Percentiles rank a stretch among this genome's conserved stretches.
phyloP scores from a whole-genome alignment of 2,329 filamentous ascomycete species.

The Sphaerostilbella broomeana region DNA sequence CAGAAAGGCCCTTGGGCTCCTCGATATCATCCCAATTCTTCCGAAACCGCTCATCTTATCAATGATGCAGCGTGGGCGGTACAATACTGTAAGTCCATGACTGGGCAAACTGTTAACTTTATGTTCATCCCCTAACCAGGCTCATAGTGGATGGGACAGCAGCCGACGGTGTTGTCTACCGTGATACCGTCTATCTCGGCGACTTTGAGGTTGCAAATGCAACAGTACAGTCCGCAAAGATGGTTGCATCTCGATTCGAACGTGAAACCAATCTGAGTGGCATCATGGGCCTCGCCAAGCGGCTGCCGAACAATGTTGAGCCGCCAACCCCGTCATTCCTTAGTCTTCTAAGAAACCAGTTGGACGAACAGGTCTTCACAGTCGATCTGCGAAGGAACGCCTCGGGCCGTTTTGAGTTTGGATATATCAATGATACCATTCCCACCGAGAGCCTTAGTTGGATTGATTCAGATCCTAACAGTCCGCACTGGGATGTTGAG shows the following conservation, averaged over 20 bases:
- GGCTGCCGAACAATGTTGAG: slow-evolving; percentile 36
- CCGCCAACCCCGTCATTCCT: slow-evolving; percentile 40
- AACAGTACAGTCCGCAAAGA: slow-evolving; percentile 43
- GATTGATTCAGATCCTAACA: slow-evolving; percentile 27
- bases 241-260: slow-evolving; percentile 38
- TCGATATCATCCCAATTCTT: slow-evolving; percentile 39
- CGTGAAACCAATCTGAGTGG: slow-evolving; percentile 38
- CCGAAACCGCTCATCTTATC: slow-evolving; percentile 36
- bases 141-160: slow-evolving; percentile 37
- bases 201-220: slow-evolving; percentile 37
- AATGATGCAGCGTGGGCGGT: slow-evolving; percentile 42
- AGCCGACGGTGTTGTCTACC: slow-evolving; percentile 43
- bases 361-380: slow-evolving; percentile 40
- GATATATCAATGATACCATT: slow-evolving; percentile 36
- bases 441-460: slow-evolving; percentile 39
- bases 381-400: slow-evolving; percentile 43
- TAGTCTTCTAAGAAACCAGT: slow-evolving; percentile 34
- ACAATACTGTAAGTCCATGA: slow-evolving; percentile 37
- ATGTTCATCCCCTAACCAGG: neutral
- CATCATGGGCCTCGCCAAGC: slow-evolving; percentile 46
- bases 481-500: slow-evolving; percentile 35
- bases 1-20: slow-evolving; percentile 30
- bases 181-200: slow-evolving; percentile 43
- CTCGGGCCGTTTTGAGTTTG: slow-evolving; percentile 46
- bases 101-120: neutral